These are phyloP conservation scores for Alisma plantagoaquatica DNA, from an alignment of 106 monocot species.

Conservation along the genomic window DNA sequence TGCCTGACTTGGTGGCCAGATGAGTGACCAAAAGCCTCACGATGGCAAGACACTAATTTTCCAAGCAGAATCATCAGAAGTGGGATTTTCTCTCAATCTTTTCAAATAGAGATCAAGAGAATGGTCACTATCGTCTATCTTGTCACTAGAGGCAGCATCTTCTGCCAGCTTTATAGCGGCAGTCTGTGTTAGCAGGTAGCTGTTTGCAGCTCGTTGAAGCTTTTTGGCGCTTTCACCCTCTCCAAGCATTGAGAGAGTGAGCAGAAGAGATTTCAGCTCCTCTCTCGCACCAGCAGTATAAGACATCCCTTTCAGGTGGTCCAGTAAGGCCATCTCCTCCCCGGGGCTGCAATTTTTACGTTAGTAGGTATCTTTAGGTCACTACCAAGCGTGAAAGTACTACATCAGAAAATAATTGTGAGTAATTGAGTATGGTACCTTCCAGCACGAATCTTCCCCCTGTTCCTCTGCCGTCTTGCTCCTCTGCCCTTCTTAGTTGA, in stretches of 20 bases:
- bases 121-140: slow-evolving; percentile 51
- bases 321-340: slow-evolving; percentile 78
- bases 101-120: slow-evolving; percentile 59
- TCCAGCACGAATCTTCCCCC: slow-evolving; percentile 90
- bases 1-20: background rate
- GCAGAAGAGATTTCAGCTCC: slow-evolving; percentile 56
- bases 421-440: slow-evolving; percentile 30
- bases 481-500: slow-evolving; percentile 41
- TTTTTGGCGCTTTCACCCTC: slow-evolving; percentile 58
- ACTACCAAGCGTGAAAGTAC: background rate
- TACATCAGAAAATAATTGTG: background rate
- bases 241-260: slow-evolving; percentile 45
- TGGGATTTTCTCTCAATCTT: slow-evolving; percentile 7
- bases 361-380: background rate
- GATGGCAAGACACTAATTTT: slow-evolving; percentile 8
- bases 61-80: slow-evolving; percentile 21
- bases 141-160: slow-evolving; percentile 48
- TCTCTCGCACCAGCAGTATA: slow-evolving; percentile 21
- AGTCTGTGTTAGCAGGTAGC: slow-evolving; percentile 44
- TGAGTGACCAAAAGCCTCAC: too few relatives aligned
- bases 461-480: slow-evolving; percentile 41
- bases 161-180: slow-evolving; percentile 73
- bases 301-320: slow-evolving; percentile 75
- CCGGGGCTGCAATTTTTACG: slow-evolving; percentile 44
- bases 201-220: slow-evolving; percentile 46